These are phyloP conservation scores for Raffaelea ambrosiae DNA, from an alignment of 2,329 filamentous ascomycete species.

Conservation along the genomic window DNA sequence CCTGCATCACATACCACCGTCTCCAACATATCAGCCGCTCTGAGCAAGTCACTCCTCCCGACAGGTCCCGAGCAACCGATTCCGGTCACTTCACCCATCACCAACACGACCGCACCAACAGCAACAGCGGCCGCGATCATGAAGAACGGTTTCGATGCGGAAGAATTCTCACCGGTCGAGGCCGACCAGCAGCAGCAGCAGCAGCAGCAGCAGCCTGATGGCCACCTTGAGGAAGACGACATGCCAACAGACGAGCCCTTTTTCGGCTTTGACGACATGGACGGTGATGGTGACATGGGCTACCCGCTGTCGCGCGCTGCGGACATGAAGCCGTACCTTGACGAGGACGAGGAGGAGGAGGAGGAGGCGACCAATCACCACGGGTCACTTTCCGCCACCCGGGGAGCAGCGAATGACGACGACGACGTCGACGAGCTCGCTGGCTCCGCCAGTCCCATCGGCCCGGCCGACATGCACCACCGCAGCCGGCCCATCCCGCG, in stretches of 20 bases:
- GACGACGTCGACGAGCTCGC: not conserved
- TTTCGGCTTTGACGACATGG: conserved; percentile 14
- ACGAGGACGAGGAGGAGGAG: conserved; percentile 4
- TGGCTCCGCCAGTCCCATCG: conserved; percentile 11
- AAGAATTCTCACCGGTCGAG: no score
- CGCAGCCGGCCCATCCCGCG: no score
- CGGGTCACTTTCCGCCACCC: no score
- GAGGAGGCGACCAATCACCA: not conserved
- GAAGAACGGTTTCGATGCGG: no score
- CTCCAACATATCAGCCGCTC: not conserved
- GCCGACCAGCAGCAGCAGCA: no score
- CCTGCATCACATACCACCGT: not conserved
- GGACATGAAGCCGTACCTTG: conserved; percentile 4
- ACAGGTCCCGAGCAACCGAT: not conserved
- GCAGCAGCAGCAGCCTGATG: not conserved
- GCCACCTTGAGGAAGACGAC: conserved; percentile 4
- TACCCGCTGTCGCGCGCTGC: conserved; percentile 10
- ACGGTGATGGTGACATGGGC: conserved; percentile 19
- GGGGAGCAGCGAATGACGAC: no score
- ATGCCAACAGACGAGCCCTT: conserved; percentile 9
- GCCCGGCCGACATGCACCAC: not conserved
- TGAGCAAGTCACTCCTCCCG: not conserved
- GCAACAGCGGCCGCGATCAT: no score
- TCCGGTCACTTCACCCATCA: not conserved
- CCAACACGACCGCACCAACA: no score